phyloP scores from a whole-genome alignment of 129 eudicot species.

The Logfia minima region DNA sequence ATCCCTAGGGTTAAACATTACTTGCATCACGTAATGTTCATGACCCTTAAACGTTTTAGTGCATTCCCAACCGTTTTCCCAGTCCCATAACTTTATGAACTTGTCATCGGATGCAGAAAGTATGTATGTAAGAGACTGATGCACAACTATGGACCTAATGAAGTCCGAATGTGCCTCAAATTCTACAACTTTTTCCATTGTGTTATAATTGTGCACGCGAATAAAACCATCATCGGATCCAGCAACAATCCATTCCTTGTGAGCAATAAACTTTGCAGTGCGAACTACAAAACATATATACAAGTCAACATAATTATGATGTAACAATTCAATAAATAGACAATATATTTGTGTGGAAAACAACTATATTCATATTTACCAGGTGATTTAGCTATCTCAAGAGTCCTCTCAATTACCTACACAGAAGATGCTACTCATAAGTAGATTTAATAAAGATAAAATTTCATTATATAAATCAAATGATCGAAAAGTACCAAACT shows the following conservation, averaged over 20 bases:
- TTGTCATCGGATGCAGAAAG: conserved; percentile 60
- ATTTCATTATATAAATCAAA: too few species aligned
- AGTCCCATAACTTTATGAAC: conserved; percentile 57
- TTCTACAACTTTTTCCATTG: conserved; percentile 36
- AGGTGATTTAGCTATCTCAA: conserved; percentile 63
- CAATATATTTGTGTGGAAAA: neutral
- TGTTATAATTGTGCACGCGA: conserved; percentile 56
- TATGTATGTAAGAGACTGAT: conserved; percentile 50
- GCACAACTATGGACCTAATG: conserved; percentile 28
- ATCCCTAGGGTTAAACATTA: conserved; percentile 48
- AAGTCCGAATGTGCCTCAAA: conserved; percentile 29
- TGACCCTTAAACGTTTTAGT: conserved; percentile 56
- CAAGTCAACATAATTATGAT: neutral
- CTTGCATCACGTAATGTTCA: conserved; percentile 60
- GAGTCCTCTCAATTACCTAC: conserved; percentile 63
- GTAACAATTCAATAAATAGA: neutral
- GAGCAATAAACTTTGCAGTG: conserved; percentile 42
- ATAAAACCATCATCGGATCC: conserved; percentile 57
- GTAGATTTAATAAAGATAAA: neutral
- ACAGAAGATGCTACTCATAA: neutral
- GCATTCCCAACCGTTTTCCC: conserved; percentile 62
- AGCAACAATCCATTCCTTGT: conserved; percentile 49
- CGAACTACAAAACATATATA: conserved; percentile 38
- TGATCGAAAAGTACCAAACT: neutral
- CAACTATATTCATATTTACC: conserved; percentile 35